Base-by-base conservation (phyloP, 1,284 basidiomycete species). In the Moesziomyces sp. region DNA sequence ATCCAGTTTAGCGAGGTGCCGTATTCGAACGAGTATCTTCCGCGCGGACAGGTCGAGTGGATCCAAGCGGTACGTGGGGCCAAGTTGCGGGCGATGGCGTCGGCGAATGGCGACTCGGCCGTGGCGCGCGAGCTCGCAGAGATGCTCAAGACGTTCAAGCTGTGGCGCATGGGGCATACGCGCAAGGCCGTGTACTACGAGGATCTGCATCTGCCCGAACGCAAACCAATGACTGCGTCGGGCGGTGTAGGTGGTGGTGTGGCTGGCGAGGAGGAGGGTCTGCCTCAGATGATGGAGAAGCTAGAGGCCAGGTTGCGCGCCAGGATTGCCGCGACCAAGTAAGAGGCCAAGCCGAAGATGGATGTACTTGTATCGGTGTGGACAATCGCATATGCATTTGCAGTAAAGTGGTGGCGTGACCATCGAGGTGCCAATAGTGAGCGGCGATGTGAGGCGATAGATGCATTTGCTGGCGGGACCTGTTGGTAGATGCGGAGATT, bases 101-200 rank as follows among this genome's bases (percentile, higher is more conserved):
- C 59, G 0, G n/a, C 48, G 1, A 51, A 51, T 10, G 46, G 63
- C 18, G 35, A 67, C 35, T 67, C 63, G 21, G 42, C 52, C 9
- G 60, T 67, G 14, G 28, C 53, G 11, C 24, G 8, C 21, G 70
- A 73, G 60, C 63, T 73, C 56, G 47, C 59, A 28, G 64, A 73
- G 48, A 73, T 73, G 70, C 52, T 67, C 45, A 67, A 67, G 30
- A 73, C 64, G 18, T 73, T 73, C 47, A 67, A 63, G 51, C 64
- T 73, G 19, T 73, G 70, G 70, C 43, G 70, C 24, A 73, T 73
- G 70, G 70, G 70, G 1, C 70, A 73, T 28, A 73, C 70, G 46
- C 52, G 70, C n/a, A 73, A 73, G 43, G 70, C 70, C 9, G 60
- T 73, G 9, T 73, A 73, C 47, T 73, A 73, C 33, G 70, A 73